phyloP scores from a whole-genome alignment of 495 filamentous ascomycete species.

The Lichenothelia convexa region DNA sequence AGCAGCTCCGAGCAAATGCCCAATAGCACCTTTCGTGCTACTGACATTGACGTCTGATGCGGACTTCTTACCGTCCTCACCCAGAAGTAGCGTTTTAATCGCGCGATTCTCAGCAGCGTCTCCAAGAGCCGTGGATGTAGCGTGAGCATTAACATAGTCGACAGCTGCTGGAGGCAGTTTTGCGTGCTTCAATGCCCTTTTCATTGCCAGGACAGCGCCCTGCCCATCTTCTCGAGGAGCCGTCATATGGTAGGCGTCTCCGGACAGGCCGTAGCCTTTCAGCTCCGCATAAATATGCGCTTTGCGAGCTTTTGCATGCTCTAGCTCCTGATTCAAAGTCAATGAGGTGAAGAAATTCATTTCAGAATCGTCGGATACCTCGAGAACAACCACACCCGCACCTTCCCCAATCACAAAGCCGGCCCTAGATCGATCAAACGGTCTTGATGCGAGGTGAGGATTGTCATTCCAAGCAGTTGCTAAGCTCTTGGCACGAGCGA shows the following conservation, averaged over 20 bases:
- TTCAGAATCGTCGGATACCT: slow-evolving; percentile 26
- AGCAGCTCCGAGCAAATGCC: slow-evolving; percentile 80
- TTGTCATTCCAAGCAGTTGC: slow-evolving; percentile 60
- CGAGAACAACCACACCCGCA: slow-evolving; percentile 69
- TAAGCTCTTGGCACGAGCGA: slow-evolving; percentile 70
- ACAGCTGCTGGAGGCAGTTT: slow-evolving; percentile 46
- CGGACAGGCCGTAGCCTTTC: slow-evolving; percentile 68
- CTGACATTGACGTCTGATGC: slow-evolving; percentile 60
- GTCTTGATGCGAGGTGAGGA: slow-evolving; percentile 58
- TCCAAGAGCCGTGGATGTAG: slow-evolving; percentile 68
- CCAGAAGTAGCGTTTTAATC: slow-evolving; percentile 60
- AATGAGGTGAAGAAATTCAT: slow-evolving; percentile 1
- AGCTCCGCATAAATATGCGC: slow-evolving; percentile 81
- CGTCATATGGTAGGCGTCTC: slow-evolving; percentile 85
- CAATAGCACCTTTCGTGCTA: slow-evolving; percentile 84
- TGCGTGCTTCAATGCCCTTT: slow-evolving; percentile 58
- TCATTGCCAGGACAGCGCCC: slow-evolving; percentile 74
- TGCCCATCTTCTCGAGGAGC: slow-evolving; percentile 64
- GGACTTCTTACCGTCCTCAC: slow-evolving; percentile 42
- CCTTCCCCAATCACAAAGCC: slow-evolving; percentile 94
- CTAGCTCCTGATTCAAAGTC: slow-evolving; percentile 39
- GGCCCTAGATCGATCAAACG: slow-evolving; percentile 63
- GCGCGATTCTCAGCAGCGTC: slow-evolving; percentile 78
- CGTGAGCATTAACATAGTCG: slow-evolving; percentile 92
- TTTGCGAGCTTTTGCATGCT: slow-evolving; percentile 64